Base-by-base conservation (phyloP, 768 basidiomycete species). In the Mycena kentingensis region DNA sequence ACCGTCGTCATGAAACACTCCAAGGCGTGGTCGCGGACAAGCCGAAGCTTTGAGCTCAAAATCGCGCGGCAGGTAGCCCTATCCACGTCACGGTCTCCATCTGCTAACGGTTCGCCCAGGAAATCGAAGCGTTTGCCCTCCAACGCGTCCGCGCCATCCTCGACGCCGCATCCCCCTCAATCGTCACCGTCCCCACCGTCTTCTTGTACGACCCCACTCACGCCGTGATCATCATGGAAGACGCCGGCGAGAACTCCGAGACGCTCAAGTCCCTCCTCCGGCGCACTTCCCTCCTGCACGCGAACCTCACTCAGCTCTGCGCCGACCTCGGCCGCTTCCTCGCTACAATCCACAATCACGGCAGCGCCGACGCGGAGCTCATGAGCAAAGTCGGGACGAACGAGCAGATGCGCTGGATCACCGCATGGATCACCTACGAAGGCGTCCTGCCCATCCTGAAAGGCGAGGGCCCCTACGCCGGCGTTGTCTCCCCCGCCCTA, bases 1-100 rank as follows among this genome's bases (percentile, higher is more conserved):
- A 84, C 82, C 4, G 62, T 83, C 12, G 71, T 88, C 26, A 58
- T 87, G 36, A 88, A 88, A 66, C 81, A 87, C 66, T 75, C 75
- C 10, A 73, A 77, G 43, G 69, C 76, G 24, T 81, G 76, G 54
- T 64, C 69, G 29, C 61, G 74, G 68, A 46, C 18, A 27, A 53
- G 57, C 29, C 43, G 62, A 46, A 32, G 32, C 52, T 26, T 71
- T 51, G 31, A 61, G 36, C 64, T 72, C 28, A 59, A 61, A 31
- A 22, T 52, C 29, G 39, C 12, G 21, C 19, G 50, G 24, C 18
- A 56, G 41, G 36, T 26, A n/a, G n/a, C n/a, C n/a, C n/a, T n/a
- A n/a, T n/a, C n/a, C n/a, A 16, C 52, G 15, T 54, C 36, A 21
- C 46, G 22, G 19, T 60, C 65, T 44, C 11, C 25, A 31, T 49